Evolutionary conservation across 2,329 filamentous ascomycete species (phyloP), one percentile per base, ranked within the genome.

Genomic region (Pseudophaeomoniella oleicola): DNA sequence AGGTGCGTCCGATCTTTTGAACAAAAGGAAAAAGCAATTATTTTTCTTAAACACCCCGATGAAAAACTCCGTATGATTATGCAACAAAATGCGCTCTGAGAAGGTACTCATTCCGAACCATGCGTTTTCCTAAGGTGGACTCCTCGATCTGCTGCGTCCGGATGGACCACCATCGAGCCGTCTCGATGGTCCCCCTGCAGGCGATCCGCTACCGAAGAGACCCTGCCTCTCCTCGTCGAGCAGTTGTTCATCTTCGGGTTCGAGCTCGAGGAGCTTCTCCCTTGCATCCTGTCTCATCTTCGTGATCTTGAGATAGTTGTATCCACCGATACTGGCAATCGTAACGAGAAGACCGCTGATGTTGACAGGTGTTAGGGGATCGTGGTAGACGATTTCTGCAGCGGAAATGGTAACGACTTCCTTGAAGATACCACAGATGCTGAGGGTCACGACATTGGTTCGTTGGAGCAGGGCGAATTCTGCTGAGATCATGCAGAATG

Each of bases 401-500:
- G 85, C 86, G 30, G 75, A 79, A 50, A 98, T 96, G 11, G 90
- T 98, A 38, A 98, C 78, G 30, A 96, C 90, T 62, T 98, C 90
- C 57, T 98, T 98, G 69, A 98, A 96, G 43, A 98, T 96, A 42
- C 90, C 90, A 43, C 87, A 93, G 48, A 98, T 94, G 36, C 82
- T 92, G 32, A 98, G 70, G 0, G 90, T 96, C 36, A 98, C 90
- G 37, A 98, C 90, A 1, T 83, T 92, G 1, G 88, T 96, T 34
- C 90, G 83, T 64, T 94, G 81, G 46, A 98, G 72, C 42, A 98
- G 72, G 37, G 90, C 88, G 55, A 96, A 98, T 59, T 98, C 90
- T 37, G 84, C 87, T 0, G 86, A 77, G 13, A 92, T 96, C 90
- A 98, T 98, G 43, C 86, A 72, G 56, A 98, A 98, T 2, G 90